phyloP scores from a whole-genome alignment of 1,284 basidiomycete species.

The Cystobasidium slooffiae region DNA sequence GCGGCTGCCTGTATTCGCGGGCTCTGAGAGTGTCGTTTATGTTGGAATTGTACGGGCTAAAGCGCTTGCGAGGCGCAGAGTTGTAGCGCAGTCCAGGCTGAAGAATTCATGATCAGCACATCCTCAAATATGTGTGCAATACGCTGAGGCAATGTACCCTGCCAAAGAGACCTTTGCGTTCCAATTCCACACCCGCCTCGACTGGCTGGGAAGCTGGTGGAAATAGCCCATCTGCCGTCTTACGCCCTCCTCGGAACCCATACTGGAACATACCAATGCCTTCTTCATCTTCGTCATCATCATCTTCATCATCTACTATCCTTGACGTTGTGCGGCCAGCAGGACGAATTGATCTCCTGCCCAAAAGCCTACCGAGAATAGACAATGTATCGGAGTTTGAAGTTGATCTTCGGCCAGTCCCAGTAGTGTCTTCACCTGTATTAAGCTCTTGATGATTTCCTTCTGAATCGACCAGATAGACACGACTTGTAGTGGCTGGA shows the following conservation, averaged over 20 bases:
- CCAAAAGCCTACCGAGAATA: slow-evolving; percentile 45
- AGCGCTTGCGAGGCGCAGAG: slow-evolving; percentile 33
- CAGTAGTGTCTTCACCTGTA: not conserved
- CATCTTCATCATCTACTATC: slow-evolving; percentile 43
- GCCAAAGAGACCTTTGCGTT: slow-evolving; percentile 85
- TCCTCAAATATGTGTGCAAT: slow-evolving; percentile 47
- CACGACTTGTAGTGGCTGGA: slow-evolving; percentile 40
- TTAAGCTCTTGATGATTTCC: slow-evolving; percentile 42
- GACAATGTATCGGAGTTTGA: slow-evolving; percentile 42
- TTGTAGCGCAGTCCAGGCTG: slow-evolving; percentile 44
- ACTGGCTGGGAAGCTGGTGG: slow-evolving; percentile 65
- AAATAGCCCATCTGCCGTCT: slow-evolving; percentile 46
- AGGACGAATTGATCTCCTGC: slow-evolving; percentile 28
- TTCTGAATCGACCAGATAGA: slow-evolving; percentile 45
- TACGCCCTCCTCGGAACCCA: slow-evolving; percentile 43
- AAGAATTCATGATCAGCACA: slow-evolving; percentile 1
- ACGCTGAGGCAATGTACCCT: slow-evolving; percentile 58
- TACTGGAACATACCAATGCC: slow-evolving; percentile 51
- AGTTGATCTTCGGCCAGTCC: not conserved
- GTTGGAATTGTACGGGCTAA: slow-evolving; percentile 38
- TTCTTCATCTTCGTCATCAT: slow-evolving; percentile 47
- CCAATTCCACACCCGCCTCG: slow-evolving; percentile 69
- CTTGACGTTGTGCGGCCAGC: slow-evolving; percentile 44
- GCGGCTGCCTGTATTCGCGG: slow-evolving; percentile 25
- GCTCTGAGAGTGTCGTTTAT: slow-evolving; percentile 44